phyloP scores from a whole-genome alignment of 164 flowering plant genomes.

The Vitis labrusca region DNA sequence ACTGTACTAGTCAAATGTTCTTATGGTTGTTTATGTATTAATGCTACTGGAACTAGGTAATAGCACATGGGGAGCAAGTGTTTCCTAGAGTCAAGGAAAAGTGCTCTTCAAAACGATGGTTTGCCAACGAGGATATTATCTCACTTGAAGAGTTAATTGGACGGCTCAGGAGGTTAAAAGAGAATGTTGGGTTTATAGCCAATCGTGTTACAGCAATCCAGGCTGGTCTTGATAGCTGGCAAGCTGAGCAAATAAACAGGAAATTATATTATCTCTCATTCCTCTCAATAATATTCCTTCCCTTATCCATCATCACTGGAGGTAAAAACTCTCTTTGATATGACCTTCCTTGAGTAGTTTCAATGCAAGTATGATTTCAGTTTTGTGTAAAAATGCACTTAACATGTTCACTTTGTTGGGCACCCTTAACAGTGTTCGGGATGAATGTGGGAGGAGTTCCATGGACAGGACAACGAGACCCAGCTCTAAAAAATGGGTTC shows the following conservation, averaged over 20 bases:
- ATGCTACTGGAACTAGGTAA: conserved; percentile 49
- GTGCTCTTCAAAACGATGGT: conserved; percentile 84
- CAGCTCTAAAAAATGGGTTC: conserved; percentile 68
- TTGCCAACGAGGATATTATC: conserved; percentile 64
- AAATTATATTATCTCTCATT: conserved; percentile 94
- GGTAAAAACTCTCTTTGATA: conserved; percentile 34
- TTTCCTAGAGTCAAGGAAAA: conserved; percentile 92
- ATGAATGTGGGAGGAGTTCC: conserved; percentile 99
- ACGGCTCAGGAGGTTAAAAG: conserved; percentile 81
- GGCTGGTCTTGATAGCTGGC: conserved; percentile 98
- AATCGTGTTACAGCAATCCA: conserved; percentile 94
- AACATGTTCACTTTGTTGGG: background rate
- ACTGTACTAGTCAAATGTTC: background rate
- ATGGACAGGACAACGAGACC: conserved; percentile 78
- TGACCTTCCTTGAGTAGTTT: background rate
- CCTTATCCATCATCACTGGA: conserved; percentile 94
- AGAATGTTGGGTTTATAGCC: conserved; percentile 89
- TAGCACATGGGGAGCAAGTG: conserved; percentile 96
- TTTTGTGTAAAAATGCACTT: background rate
- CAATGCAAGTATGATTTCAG: background rate
- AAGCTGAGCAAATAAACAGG: conserved; percentile 91
- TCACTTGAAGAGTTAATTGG: conserved; percentile 84
- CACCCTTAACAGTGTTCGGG: conserved; percentile 69
- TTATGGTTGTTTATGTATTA: background rate
- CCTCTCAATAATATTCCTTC: conserved; percentile 91